Evolutionary conservation across 257 asterid species (phyloP).

Genomic region (Plantago elongata): DNA sequence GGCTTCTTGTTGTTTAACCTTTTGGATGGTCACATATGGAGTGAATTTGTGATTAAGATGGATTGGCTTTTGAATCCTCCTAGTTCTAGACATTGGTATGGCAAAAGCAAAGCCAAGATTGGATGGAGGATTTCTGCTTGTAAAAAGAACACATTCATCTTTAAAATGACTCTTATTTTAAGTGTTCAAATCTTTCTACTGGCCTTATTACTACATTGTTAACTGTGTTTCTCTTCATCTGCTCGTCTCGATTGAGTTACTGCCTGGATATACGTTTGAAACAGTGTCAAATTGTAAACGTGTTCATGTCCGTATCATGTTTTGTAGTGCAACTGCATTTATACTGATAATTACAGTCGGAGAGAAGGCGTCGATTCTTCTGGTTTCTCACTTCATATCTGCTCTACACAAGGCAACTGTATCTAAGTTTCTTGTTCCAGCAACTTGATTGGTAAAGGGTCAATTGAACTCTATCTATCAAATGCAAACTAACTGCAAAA

Average conservation of each 20-base stretch:
- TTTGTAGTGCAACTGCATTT: neutral
- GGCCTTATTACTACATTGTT: neutral
- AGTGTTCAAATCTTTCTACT: conserved; percentile 16
- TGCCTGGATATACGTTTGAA: too few species aligned
- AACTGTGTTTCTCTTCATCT: too few species aligned
- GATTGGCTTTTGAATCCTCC: conserved; percentile 20
- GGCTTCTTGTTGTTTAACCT: conserved; percentile 17
- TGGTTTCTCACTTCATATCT: too few species aligned
- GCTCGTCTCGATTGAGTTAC: too few species aligned
- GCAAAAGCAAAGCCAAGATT: conserved; percentile 10
- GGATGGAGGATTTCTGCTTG: conserved; percentile 14
- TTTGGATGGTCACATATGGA: conserved; percentile 7
- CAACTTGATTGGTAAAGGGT: too few species aligned
- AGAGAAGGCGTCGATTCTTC: neutral
- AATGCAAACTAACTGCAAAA: neutral
- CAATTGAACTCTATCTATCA: too few species aligned
- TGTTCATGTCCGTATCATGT: too few species aligned
- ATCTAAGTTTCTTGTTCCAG: too few species aligned
- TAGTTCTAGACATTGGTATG: conserved; percentile 24
- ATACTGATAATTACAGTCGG: neutral
- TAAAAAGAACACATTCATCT: conserved; percentile 22
- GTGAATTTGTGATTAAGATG: conserved; percentile 7
- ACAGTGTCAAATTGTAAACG: too few species aligned
- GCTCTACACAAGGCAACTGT: too few species aligned
- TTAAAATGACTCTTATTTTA: conserved; percentile 14